Base-by-base conservation (phyloP, 305 asterid species). In the Ilex paraguariensis region DNA sequence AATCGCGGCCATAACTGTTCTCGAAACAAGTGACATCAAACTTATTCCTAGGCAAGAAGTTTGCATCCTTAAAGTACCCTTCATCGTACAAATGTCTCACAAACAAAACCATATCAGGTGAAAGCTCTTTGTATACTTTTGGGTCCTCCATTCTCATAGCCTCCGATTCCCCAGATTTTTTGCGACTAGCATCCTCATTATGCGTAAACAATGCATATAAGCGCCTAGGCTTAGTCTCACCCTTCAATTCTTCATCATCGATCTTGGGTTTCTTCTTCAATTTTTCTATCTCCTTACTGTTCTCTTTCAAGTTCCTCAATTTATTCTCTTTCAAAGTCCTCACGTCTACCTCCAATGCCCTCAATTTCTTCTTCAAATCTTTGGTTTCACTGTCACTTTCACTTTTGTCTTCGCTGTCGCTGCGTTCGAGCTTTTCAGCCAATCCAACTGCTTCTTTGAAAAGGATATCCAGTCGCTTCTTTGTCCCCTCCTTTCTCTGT, bases 21-120 rank as follows among this genome's bases (percentile, higher is more conserved):
- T 78, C 80, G 44, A 88, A 91, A 55, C 75, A 59, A 53, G 76
- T 67, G 28, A 61, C 13, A 65, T 84, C 87, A 56, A 84, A 80
- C 70, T 60, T 69, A 31, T 73, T 56, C 14, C 52, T 61, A 6
- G 68, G 76, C 68, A 80, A 59, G 73, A 88, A 82, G 66, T 56
- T 88, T n/a, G 92, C 81, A 60, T 57, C 66, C 56, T 74, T 71
- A 13, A 86, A 80, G 70, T 91, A 86, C 17, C 91, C 95, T 48
- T 73, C 67, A 50, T 39, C 40, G 60, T 81, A 76, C 63, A 91
- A 72, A 70, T 80, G 86, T 21, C 48, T 62, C 28, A 69, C 79
- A 31, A 90, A 77, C 80, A 69, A 44, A 49, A 67, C 75, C 96
- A 91, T 82, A 59, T 86, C 94, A 49, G 86, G 36, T 33, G 96